Conservation (phyloP, 768 basidiomycete genomes). For the Podaxis sp. region DNA sequence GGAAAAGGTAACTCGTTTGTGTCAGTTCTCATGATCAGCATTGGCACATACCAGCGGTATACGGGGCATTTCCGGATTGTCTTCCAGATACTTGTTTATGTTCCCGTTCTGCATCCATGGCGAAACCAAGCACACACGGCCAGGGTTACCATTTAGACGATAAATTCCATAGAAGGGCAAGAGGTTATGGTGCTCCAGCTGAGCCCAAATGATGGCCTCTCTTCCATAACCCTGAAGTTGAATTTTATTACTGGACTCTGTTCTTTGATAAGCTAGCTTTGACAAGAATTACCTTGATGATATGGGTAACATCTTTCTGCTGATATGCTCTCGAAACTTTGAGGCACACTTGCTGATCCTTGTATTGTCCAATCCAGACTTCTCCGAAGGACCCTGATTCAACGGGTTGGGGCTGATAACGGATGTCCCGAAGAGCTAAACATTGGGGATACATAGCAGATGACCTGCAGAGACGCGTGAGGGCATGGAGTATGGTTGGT, state of each 20-base stretch:
- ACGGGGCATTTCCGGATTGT: background rate
- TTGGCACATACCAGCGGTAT: background rate
- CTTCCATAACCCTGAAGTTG: background rate
- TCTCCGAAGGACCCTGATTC: conserved; percentile 3
- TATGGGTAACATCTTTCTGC: conserved; percentile 12
- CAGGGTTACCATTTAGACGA: background rate
- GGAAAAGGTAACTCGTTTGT: background rate
- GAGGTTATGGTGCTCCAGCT: conserved; percentile 8
- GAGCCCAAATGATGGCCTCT: conserved; percentile 13
- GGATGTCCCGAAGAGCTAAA: background rate
- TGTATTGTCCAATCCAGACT: conserved; percentile 1
- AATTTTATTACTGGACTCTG: background rate
- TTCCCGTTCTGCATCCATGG: conserved; percentile 15
- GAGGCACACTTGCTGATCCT: conserved; percentile 2
- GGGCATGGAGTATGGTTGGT: background rate
- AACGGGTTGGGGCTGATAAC: background rate
- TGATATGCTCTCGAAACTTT: conserved; percentile 16
- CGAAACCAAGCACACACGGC: conserved; percentile 6
- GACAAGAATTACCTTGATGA: conserved; percentile 16
- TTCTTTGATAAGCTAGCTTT: background rate
- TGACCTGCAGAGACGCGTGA: background rate
- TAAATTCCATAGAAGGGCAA: conserved; percentile 14
- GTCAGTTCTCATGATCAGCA: background rate
- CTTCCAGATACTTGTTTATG: conserved; percentile 3
- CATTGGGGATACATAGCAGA: conserved; percentile 4